Evolutionary conservation across 257 asterid genomes (phyloP).

Genomic region (Jasminum sambac): DNA sequence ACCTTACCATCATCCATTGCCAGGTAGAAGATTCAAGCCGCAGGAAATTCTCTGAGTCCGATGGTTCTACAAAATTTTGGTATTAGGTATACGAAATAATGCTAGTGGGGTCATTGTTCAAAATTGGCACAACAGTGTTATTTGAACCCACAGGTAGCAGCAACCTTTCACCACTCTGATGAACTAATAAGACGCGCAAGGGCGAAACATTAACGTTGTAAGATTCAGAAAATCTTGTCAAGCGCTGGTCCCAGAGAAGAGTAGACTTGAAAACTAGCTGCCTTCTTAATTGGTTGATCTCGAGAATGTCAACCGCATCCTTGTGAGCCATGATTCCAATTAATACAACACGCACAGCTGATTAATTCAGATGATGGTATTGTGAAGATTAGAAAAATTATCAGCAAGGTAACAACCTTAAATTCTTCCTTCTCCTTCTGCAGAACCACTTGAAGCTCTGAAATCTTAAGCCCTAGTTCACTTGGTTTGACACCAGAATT

Average conservation of each 20-base stretch:
- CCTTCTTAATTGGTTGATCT: slow-evolving; percentile 27
- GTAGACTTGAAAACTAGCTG: slow-evolving; percentile 23
- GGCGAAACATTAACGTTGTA: slow-evolving; percentile 42
- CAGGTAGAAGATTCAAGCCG: slow-evolving; percentile 52
- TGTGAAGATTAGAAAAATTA: neutral
- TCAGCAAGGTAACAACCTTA: slow-evolving; percentile 47
- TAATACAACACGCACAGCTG: neutral
- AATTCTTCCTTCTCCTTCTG: slow-evolving; percentile 61
- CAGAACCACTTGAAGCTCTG: slow-evolving; percentile 53
- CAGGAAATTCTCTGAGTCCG: slow-evolving; percentile 47
- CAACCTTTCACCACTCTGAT: slow-evolving; percentile 56
- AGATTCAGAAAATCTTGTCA: slow-evolving; percentile 17
- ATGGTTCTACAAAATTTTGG: slow-evolving; percentile 40
- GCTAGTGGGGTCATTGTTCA: slow-evolving; percentile 82
- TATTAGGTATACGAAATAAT: slow-evolving; percentile 62
- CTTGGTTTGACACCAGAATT: slow-evolving; percentile 32
- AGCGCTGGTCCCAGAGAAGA: slow-evolving; percentile 37
- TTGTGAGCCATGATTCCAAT: slow-evolving; percentile 18
- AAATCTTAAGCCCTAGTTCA: slow-evolving; percentile 42
- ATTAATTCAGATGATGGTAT: neutral
- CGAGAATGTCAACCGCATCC: slow-evolving; percentile 39
- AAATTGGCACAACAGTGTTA: slow-evolving; percentile 58
- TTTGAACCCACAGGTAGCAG: slow-evolving; percentile 51
- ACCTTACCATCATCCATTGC: slow-evolving; percentile 55
- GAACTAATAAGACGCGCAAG: slow-evolving; percentile 50